Conservation (phyloP, 176 grass and related monocot species). For the Puccinellia tenuiflora region DNA sequence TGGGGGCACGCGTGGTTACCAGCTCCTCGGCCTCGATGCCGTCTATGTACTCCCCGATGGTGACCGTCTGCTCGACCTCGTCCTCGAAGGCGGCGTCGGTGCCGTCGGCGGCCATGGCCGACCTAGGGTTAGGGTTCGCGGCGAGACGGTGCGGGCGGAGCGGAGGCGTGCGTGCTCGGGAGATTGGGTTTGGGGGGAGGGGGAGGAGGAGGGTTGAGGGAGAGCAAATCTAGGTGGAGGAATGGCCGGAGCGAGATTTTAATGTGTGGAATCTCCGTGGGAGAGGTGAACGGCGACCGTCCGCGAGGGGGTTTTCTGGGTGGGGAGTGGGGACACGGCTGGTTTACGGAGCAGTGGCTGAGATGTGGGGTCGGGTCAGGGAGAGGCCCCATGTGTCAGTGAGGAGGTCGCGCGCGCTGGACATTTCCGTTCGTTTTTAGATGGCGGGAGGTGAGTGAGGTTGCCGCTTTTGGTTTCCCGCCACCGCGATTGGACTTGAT, state of each 20-base stretch:
- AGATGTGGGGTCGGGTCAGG: not conserved
- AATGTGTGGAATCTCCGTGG: not conserved
- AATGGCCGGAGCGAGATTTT: slow-evolving; percentile 9
- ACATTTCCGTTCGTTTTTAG: not conserved
- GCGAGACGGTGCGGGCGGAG: too few species aligned
- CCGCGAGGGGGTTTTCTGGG: not conserved
- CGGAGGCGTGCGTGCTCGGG: not conserved
- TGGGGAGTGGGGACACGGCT: not conserved
- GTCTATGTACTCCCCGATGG: slow-evolving; percentile 86
- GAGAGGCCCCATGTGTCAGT: not conserved
- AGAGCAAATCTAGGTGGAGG: not conserved
- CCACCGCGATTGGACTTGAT: slow-evolving; percentile 8
- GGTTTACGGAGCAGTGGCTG: not conserved
- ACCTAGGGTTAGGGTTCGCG: too few species aligned
- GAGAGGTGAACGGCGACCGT: not conserved
- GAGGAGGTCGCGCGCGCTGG: accelerated
- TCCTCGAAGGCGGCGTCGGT: slow-evolving; percentile 55
- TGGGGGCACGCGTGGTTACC: slow-evolving; percentile 13
- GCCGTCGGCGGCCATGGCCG: too few species aligned
- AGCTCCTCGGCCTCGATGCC: slow-evolving; percentile 83
- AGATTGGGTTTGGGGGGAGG: not conserved
- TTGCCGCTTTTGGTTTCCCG: slow-evolving; percentile 35
- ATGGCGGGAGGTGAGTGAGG: not conserved
- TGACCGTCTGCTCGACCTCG: slow-evolving; percentile 51
- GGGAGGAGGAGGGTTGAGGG: not conserved